A percentile compares a stretch with the other conserved stretches of the same genome.
Evolutionary conservation across 805 yeast genomes (phyloP).

Genomic region (Saccharomycodes ludwigii): DNA sequence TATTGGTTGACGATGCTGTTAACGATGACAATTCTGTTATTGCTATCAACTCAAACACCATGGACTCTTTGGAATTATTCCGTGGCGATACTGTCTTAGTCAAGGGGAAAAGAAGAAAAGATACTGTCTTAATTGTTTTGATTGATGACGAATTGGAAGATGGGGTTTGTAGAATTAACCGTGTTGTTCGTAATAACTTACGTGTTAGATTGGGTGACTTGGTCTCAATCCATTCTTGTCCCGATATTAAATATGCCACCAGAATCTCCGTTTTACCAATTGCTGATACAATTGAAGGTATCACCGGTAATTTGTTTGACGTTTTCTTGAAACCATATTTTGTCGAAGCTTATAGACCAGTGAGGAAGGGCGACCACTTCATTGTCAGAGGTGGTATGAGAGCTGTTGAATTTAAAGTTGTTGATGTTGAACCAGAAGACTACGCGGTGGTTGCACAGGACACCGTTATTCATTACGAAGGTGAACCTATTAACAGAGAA

Average conservation of each 20-base stretch:
- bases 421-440: constrained; percentile 95
- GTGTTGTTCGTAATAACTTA: constrained; percentile 92
- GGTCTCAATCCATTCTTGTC: constrained; percentile 85
- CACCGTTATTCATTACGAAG: constrained; percentile 95
- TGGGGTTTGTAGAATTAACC: constrained; percentile 86
- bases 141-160: constrained; percentile 96
- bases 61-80: constrained; percentile 89
- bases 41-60: constrained; percentile 87
- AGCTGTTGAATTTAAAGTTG: constrained; percentile 97
- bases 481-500: constrained; percentile 96
- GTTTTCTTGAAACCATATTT: constrained; percentile 95
- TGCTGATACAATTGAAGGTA: constrained; percentile 96
- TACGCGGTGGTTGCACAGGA: constrained; percentile 98
- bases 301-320: constrained; percentile 92
- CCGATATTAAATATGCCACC: constrained; percentile 93
- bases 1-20: constrained; percentile 92
- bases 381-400: constrained; percentile 98
- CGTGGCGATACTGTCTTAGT: constrained; percentile 96
- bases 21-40: constrained; percentile 96
- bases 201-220: constrained; percentile 91
- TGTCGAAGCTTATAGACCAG: constrained; percentile 98
- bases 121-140: constrained; percentile 89
- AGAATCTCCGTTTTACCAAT: constrained; percentile 92
- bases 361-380: constrained; percentile 93
- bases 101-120: constrained; percentile 96